Conservation (phyloP, 2,329 filamentous ascomycete species). For the Sporothrix variecibatus region DNA sequence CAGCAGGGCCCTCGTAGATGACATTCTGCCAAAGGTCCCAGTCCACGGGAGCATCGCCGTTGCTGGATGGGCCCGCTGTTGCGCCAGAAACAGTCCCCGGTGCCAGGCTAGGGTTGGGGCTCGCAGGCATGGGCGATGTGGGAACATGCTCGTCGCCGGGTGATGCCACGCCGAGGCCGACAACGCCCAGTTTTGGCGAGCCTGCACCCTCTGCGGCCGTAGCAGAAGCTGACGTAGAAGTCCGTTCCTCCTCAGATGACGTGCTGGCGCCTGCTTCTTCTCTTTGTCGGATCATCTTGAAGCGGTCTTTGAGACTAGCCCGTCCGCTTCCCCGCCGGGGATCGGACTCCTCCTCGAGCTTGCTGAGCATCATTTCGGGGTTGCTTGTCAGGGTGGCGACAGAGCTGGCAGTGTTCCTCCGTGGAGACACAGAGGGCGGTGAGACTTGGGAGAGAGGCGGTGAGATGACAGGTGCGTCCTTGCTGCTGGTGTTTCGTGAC, state of each 20-base stretch:
- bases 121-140: constrained; percentile 58
- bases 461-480: constrained; percentile 50
- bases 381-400: constrained; percentile 78
- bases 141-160: constrained; percentile 35
- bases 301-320: constrained; percentile 73
- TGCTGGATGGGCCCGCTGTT: constrained; percentile 71
- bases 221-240: constrained; percentile 38
- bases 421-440: constrained; percentile 50
- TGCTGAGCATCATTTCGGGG: constrained; percentile 74
- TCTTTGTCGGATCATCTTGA: constrained; percentile 73
- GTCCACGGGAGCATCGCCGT: constrained; percentile 72
- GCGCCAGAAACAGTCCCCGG: constrained; percentile 86
- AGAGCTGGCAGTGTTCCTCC: constrained; percentile 78
- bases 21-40: constrained; percentile 98
- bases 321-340: constrained; percentile 49
- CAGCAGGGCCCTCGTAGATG: constrained; percentile 89
- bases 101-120: constrained; percentile 69
- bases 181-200: constrained; percentile 6
- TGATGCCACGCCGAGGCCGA: constrained; percentile 17
- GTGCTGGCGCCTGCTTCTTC: constrained; percentile 65
- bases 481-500: constrained; percentile 64
- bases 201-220: constrained; percentile 12
- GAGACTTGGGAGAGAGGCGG: constrained; percentile 50
- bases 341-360: constrained; percentile 66
- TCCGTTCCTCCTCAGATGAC: constrained; percentile 55